These are phyloP conservation scores for Harrya chromipes DNA, from an alignment of 768 basidiomycete genomes.

Conservation along the genomic window DNA sequence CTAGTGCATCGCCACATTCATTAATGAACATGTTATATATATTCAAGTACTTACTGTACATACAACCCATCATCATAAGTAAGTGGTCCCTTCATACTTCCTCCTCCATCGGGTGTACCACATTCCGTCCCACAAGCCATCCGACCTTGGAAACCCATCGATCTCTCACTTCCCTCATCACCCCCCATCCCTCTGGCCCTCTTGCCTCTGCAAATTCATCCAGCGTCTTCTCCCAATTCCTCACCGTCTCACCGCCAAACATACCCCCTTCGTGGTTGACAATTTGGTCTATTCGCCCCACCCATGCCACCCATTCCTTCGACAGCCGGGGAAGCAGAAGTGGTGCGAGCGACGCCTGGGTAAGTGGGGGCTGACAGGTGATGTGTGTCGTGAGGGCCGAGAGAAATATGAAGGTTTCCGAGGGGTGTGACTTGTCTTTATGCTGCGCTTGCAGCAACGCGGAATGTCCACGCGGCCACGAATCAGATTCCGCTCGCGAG, in stretches of 20 bases:
- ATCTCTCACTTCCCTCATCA: slow-evolving; percentile 51
- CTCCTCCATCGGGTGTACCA: slow-evolving; percentile 32
- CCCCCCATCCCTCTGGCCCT: slow-evolving; percentile 37
- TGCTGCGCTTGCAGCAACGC: slow-evolving; percentile 48
- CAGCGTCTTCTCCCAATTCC: slow-evolving; percentile 64
- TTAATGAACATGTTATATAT: too few species aligned
- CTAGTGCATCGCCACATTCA: slow-evolving; percentile 9
- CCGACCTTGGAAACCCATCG: slow-evolving; percentile 73
- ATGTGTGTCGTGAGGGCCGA: slow-evolving; percentile 66
- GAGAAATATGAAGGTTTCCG: slow-evolving; percentile 72
- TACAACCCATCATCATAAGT: too few species aligned
- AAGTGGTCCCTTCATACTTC: slow-evolving; percentile 10
- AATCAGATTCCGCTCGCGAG: slow-evolving; percentile 21
- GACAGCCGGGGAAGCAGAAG: slow-evolving; percentile 60
- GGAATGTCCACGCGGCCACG: slow-evolving; percentile 39
- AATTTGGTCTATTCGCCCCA: slow-evolving; percentile 60
- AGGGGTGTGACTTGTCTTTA: slow-evolving; percentile 65
- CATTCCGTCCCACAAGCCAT: slow-evolving; percentile 62
- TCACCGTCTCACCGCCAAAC: slow-evolving; percentile 72
- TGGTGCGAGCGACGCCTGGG: slow-evolving; percentile 56
- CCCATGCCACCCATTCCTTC: slow-evolving; percentile 80
- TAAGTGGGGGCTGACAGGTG: slow-evolving; percentile 62
- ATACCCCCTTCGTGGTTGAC: slow-evolving; percentile 75
- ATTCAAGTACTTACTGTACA: too few species aligned
- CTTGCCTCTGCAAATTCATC: slow-evolving; percentile 63